Evolutionary conservation across 2,329 filamentous ascomycete species (phyloP), one percentile per base, ranked within the genome.

Genomic region (Calonectria naviculata): DNA sequence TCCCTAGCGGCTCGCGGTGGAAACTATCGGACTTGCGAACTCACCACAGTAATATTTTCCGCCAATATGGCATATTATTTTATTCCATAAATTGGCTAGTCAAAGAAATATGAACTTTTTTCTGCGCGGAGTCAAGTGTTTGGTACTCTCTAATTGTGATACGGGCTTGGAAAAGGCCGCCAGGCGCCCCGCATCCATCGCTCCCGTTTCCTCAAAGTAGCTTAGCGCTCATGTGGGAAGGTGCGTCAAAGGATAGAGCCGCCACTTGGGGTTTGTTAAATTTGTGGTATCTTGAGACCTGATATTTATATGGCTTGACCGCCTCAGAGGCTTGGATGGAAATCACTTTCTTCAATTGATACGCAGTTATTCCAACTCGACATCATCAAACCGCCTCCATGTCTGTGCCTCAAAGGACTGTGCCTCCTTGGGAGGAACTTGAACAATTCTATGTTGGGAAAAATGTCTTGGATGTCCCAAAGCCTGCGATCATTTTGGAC

Each of bases 401-500:
- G 79, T 10, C 66, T 2, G 8, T 76, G 8, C 78, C 80, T 0
- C 78, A 80, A 28, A 49, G 77, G 9, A 61, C 19, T 1, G 42
- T 49, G 1, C 76, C 78, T 4, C 38, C 61, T 0, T 1, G 64
- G 0, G 66, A 79, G 0, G 68, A 74, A 0, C 44, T 81, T 4
- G 64, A 72, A 1, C n/a, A 73, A 4, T 79, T 76, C 1, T 81
- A 81, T 5, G 41, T 82, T 0, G 79, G 80, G 5, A 80, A 75
- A 15, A 52, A 49, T n/a, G 72, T 81, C 0, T 13, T 68, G 0
- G 63, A 78, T 6, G 73, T 92, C 0, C 87, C 87, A 8, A 88
- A 88, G 3, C 91, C 91, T 0, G 87, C 89, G 0, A 84, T 86
- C 0, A 81, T 93, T 4, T 78, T 93, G 0, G 90, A 93, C 72